Percentiles rank a stretch among this genome's conserved stretches.
phyloP scores from a whole-genome alignment of 495 filamentous ascomycete genomes.

The Halenospora varia region DNA sequence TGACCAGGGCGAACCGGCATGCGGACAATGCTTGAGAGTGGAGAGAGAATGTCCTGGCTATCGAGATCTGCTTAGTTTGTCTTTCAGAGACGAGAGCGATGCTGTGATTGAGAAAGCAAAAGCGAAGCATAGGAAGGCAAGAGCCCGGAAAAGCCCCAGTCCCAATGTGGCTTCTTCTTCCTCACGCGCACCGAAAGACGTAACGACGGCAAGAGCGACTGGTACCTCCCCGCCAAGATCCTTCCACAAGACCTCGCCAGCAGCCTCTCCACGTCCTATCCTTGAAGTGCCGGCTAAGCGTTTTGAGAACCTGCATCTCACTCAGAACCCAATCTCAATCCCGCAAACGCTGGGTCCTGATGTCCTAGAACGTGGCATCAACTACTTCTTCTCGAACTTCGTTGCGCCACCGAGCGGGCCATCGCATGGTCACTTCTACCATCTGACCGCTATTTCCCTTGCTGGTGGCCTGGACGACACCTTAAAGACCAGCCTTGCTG shows the following conservation, averaged over 20 bases:
- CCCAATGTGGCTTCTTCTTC: not conserved
- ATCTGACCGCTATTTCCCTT: constrained; percentile 24
- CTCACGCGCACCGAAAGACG: not conserved
- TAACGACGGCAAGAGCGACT: not conserved
- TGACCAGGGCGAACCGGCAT: constrained; percentile 59
- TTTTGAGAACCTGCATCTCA: too few relatives aligned
- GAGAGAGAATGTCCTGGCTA: constrained; percentile 64
- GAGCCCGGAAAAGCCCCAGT: constrained; percentile 27
- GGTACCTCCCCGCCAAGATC: not conserved
- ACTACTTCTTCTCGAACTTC: constrained; percentile 40
- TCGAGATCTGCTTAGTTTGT: constrained; percentile 61
- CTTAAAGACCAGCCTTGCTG: constrained; percentile 38
- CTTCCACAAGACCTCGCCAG: not conserved
- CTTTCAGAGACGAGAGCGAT: constrained; percentile 69
- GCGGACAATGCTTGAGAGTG: constrained; percentile 60
- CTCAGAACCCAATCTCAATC: not conserved
- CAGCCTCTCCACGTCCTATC: not conserved
- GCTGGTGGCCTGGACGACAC: constrained; percentile 27
- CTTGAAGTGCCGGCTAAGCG: not conserved
- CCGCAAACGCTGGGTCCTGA: constrained; percentile 1
- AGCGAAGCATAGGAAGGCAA: constrained; percentile 14
- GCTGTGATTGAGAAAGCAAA: constrained; percentile 59
- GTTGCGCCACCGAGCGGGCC: constrained; percentile 27
- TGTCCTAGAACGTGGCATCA: constrained; percentile 36
- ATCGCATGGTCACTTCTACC: constrained; percentile 29